phyloP scores from a whole-genome alignment of 2,329 filamentous ascomycete species.

The Exophiala aquamarina region DNA sequence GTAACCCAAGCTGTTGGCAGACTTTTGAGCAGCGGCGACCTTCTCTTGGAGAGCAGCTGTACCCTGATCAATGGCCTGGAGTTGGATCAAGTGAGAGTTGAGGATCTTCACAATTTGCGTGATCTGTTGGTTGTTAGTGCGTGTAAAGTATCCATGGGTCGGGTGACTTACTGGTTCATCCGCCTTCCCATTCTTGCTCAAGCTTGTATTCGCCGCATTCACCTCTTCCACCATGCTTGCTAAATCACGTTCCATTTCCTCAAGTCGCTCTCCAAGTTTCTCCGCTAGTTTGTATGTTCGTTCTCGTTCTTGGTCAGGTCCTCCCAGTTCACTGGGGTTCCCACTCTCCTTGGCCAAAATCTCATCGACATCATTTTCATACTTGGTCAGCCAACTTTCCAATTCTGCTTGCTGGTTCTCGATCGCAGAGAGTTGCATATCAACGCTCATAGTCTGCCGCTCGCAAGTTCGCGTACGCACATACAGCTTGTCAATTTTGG shows the following conservation, averaged over 20 bases:
- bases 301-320: slow-evolving; percentile 93
- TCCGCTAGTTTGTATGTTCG: slow-evolving; percentile 92
- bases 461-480: slow-evolving; percentile 91
- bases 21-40: slow-evolving; percentile 78
- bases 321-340: slow-evolving; percentile 68
- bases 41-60: slow-evolving; percentile 78
- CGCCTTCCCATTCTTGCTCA: slow-evolving; percentile 85
- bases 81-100: slow-evolving; percentile 85
- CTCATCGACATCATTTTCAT: slow-evolving; percentile 87
- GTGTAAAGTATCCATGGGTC: slow-evolving; percentile 15
- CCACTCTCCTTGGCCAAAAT: slow-evolving; percentile 65
- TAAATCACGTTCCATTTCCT: slow-evolving; percentile 90
- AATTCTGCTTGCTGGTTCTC: slow-evolving; percentile 93
- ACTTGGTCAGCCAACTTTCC: slow-evolving; percentile 81
- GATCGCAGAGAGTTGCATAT: slow-evolving; percentile 83
- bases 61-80: slow-evolving; percentile 91
- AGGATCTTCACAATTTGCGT: slow-evolving; percentile 94
- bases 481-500: slow-evolving; percentile 93
- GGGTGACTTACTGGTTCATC: slow-evolving; percentile 73
- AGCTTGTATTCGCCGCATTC: slow-evolving; percentile 82
- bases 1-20: slow-evolving; percentile 44
- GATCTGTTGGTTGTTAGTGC: slow-evolving; percentile 55
- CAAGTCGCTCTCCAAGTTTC: slow-evolving; percentile 83
- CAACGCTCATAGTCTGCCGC: slow-evolving; percentile 87
- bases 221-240: slow-evolving; percentile 98